These are phyloP conservation scores for Ophiorrhiza pumila DNA, from an alignment of 257 asterid species.

Conservation along the genomic window DNA sequence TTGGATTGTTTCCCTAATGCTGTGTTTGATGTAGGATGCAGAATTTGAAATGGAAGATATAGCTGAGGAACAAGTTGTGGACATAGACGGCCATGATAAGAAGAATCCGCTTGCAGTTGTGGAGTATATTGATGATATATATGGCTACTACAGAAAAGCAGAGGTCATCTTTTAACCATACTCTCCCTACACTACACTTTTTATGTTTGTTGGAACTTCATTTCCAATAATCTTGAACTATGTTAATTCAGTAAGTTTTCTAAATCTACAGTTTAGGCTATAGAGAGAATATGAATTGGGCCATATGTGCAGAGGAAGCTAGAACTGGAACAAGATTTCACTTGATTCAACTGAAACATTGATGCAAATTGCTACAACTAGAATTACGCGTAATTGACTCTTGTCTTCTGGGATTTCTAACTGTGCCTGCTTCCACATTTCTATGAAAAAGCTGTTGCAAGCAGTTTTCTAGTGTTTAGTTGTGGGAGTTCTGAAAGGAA, in stretches of 20 bases:
- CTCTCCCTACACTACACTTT: not conserved
- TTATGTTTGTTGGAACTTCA: not conserved
- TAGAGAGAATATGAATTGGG: not conserved
- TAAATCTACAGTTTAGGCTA: not conserved
- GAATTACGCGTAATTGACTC: not conserved
- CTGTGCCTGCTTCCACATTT: not conserved
- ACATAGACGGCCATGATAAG: conserved; percentile 57
- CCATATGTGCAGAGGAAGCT: not conserved
- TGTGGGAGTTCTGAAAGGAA: not conserved
- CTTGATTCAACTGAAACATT: not conserved
- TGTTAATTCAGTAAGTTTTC: not conserved
- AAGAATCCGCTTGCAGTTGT: conserved; percentile 56
- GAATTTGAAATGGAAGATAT: conserved; percentile 59
- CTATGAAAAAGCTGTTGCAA: no score
- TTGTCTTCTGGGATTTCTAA: not conserved
- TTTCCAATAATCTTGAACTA: not conserved
- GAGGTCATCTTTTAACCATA: conserved; percentile 45
- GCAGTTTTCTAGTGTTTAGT: not conserved
- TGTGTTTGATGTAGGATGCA: conserved; percentile 28
- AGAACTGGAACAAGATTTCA: not conserved
- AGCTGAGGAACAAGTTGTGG: conserved; percentile 33
- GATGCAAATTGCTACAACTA: no score
- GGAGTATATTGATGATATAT: conserved; percentile 65
- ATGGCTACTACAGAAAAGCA: conserved; percentile 43
- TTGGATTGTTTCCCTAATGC: not conserved